Evolutionary conservation across 2,329 filamentous ascomycete species (phyloP).

Genomic region (Calonectria crousiana): DNA sequence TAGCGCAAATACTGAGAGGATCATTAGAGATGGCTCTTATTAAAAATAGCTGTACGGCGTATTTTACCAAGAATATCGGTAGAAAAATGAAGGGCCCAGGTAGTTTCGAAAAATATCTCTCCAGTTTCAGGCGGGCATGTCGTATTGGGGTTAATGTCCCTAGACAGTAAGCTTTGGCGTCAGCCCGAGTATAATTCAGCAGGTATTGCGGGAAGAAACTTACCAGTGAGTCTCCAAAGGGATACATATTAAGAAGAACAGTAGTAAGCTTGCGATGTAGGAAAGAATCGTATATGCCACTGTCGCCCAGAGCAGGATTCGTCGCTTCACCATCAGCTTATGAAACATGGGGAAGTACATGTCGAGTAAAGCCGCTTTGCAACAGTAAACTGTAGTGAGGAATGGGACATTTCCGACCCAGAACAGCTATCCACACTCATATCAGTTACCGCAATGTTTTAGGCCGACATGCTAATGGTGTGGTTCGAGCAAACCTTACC

Average conservation of each 20-base stretch:
- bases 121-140: background rate
- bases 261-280: background rate
- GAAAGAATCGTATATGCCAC: background rate
- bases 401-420: background rate
- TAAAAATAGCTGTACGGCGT: background rate
- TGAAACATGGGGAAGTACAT: conserved; percentile 1
- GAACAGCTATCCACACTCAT: background rate
- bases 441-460: background rate
- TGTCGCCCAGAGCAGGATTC: background rate
- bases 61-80: background rate
- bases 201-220: no score
- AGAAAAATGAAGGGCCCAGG: background rate
- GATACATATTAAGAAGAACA: background rate
- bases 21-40: background rate
- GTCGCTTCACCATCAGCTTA: background rate
- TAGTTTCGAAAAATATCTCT: background rate
- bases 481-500: background rate
- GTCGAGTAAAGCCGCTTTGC: background rate
- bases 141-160: background rate
- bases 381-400: background rate
- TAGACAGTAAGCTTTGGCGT: background rate
- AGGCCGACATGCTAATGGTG: background rate
- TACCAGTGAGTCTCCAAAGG: background rate
- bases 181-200: no score
- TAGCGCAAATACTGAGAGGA: background rate